Evolutionary conservation across 1,284 basidiomycete species (phyloP), one percentile per base, ranked within the genome.

Genomic region (Ceratobasidium sp.): DNA sequence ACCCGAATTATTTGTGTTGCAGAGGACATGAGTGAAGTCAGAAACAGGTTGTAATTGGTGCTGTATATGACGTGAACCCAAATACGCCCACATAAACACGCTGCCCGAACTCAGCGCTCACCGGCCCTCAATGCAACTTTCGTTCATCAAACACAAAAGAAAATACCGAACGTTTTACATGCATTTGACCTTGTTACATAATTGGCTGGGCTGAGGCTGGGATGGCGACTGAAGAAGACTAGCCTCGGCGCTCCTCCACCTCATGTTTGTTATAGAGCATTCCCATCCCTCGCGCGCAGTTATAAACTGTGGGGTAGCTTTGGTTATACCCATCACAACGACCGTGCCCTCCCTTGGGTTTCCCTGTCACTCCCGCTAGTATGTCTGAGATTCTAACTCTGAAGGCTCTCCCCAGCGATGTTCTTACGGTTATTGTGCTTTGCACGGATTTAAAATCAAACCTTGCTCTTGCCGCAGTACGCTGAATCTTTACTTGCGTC

Each of bases 351-450:
- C 43, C n/a, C 9, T 14, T 48, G 19, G 29, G 22, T 71, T 31
- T 51, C 27, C 16, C 46, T 53, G 27, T 39, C 14, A n/a, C 24
- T 0, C 37, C 34, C 19, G 24, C 46, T 31, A 43, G 14, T 39
- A 69, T 71, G 68, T 71, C 56, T 11, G 27, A 46, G n/a, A 16
- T 27, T 19, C 34, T 61, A 39, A 46, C 29, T n/a, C 68, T 71
- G 19, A 43, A 22, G 7, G 19, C 39, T 13, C 68, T 71, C n/a
- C 68, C 68, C 22, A 49, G 43, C 54, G 68, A 71, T 22, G 43
- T 61, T 34, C 43, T 71, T 8, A 22, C 31, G 11, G 31, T 61
- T 29, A 49, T 71, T 31, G 34, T 43, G 5, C 68, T 71, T 43
- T 59, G 43, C 56, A 59, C 56, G 56, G 56, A 71, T 11, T 27